Base-by-base conservation (phyloP, 176 grass and related monocot genomes). In the Oryza meyeriana region DNA sequence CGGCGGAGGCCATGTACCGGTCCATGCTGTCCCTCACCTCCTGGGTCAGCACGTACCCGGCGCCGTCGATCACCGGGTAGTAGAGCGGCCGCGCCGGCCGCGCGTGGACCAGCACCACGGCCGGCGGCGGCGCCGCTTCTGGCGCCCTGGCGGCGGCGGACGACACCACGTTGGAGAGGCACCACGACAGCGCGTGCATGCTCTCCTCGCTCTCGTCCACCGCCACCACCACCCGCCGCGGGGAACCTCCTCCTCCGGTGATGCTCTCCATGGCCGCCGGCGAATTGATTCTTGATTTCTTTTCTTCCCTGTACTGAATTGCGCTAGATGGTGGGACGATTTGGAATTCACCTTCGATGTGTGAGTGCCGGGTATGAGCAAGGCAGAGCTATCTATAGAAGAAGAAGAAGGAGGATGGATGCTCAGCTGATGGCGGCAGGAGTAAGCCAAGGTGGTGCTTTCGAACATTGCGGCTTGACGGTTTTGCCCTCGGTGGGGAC, bases 171-270 rank as follows among this genome's bases (percentile, higher is more conserved):
- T 84, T 84, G 72, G 64, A 50, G 63, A 84, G 72, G 82, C 82
- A 84, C 82, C 82, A 84, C 30, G 40, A 38, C 31, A 84, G 82
- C 3, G 72, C 82, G 72, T 84, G 65, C 82, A 69, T 84, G 82
- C 82, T 84, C 82, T 84, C 82, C 61, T 76, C 82, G 72, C 82
- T 74, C 72, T 67, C 82, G 82, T 84, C 82, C 44, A 84, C 82
- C 62, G 82, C 82, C 61, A 84, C 72, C 42, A 77, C 63, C 25
- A 84, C 75, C 25, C 82, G 72, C 14, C 82, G 36, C 36, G 68
- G 71, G 61, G 58, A 29, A 16, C 69, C 69, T 16, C 38, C 69
- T 52, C 48, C 48, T 55, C 48, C 48, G 48, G 48, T 22, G 48
- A 55, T 22, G 3, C 13, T 28, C 39, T 72, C 70, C 70, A 72